Evolutionary conservation across 2,329 filamentous ascomycete species (phyloP).

Genomic region (Neoascochyta sp.): DNA sequence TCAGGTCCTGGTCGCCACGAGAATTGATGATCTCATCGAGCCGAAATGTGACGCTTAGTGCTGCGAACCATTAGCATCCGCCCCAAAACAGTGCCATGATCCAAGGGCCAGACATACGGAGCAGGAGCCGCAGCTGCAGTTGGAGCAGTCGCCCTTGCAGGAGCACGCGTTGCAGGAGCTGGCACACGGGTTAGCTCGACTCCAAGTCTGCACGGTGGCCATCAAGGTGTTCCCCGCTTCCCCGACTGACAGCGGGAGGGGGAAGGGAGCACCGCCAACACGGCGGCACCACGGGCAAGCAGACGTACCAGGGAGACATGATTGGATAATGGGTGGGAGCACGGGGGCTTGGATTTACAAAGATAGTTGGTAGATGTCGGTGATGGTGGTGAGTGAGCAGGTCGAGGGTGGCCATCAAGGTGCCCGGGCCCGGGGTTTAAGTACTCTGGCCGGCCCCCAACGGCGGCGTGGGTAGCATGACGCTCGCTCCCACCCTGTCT

Average conservation of each 20-base stretch:
- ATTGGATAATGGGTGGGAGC: constrained; percentile 1
- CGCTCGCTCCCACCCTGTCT: no score
- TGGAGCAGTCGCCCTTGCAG: constrained; percentile 25
- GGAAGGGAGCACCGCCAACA: no score
- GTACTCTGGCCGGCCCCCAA: no score
- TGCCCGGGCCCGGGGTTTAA: constrained; percentile 9
- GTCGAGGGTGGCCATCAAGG: constrained; percentile 12
- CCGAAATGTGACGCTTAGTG: constrained; percentile 3
- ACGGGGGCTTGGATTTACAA: constrained; percentile 2
- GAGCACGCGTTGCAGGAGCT: constrained; percentile 20
- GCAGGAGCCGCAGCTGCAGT: constrained; percentile 27
- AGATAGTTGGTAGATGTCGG: constrained; percentile 3
- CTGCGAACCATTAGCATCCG: background rate
- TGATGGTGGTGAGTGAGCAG: background rate
- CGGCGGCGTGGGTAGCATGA: no score
- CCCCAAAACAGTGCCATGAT: background rate
- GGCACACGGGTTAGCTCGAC: no score
- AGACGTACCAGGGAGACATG: constrained; percentile 21
- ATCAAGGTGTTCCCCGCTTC: constrained; percentile 7
- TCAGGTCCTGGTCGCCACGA: no score
- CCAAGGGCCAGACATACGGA: constrained; percentile 3
- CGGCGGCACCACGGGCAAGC: no score
- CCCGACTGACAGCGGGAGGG: no score
- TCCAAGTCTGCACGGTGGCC: constrained; percentile 4
- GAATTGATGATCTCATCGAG: background rate